Base-by-base conservation (phyloP, 805 yeast species). In the Ogataea polymorpha region DNA sequence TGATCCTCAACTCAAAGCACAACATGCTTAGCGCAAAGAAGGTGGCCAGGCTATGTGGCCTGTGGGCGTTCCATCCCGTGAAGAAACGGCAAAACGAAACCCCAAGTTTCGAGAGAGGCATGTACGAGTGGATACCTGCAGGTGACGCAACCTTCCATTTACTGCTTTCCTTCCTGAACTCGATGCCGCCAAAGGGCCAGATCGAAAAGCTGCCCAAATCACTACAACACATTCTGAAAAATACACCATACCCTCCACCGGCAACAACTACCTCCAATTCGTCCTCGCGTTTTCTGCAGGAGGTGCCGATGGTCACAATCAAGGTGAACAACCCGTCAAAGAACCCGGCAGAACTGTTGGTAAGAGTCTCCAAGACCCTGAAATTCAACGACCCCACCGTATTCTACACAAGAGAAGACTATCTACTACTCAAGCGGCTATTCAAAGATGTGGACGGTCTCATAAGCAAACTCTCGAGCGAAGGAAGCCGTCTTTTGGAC, bases 141-240 rank as follows among this genome's bases (percentile, higher is more conserved):
- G 80, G 93, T 5, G 87, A 86, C 57, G 96, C 96, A 0, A 75
- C 87, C 65, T 84, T 86, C 55, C 97, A 89, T 61, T 62, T 89
- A 23, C 68, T 87, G 17, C 63, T 87, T 24, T 75, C 96, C 2
- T 89, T 87, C 53, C 63, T 89, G 44, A 74, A 90, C 47, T 80
- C 95, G 14, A 82, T 86, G 80, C 72, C 86, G 1, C 81, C 78
- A 14, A 74, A 75, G 39, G 86, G 79, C 45, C 70, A 74, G 35
- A 39, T 55, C 13, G 79, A 75, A 26, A 66, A 70, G 20, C 63
- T 86, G 31, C 95, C 95, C 32, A 75, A 75, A 50, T 67, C 84
- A 1, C 66, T 87, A 39, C 87, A 82, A 51, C 71, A 79, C 18
- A 64, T 86, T 32, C 60, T 86, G 23, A 79, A 82, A 23, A 74